Percentiles rank a stretch among this genome's conserved stretches.
phyloP scores from a whole-genome alignment of 2,329 filamentous ascomycete genomes.

The Cercospora beticola region DNA sequence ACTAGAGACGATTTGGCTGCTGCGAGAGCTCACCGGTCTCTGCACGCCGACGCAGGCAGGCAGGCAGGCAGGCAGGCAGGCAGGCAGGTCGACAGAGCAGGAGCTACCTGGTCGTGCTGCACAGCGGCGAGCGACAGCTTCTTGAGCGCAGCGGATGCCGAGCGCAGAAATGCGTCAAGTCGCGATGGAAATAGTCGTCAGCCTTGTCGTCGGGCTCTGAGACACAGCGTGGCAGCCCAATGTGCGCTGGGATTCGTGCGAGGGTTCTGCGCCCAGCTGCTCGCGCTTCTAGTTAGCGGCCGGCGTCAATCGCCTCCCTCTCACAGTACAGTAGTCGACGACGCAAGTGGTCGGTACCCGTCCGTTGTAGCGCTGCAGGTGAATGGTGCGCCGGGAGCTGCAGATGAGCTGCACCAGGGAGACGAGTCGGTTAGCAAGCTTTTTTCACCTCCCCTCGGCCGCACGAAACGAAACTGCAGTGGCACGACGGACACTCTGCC shows the following conservation, averaged over 20 bases:
- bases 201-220: conserved; percentile 14
- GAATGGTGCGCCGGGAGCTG: conserved; percentile 8
- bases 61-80: conserved; percentile 14
- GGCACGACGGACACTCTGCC: neutral
- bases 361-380: conserved; percentile 8
- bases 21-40: conserved; percentile 18
- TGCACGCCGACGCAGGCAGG: conserved; percentile 10
- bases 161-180: neutral
- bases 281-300: neutral
- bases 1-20: conserved; percentile 7
- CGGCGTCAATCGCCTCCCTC: conserved; percentile 5
- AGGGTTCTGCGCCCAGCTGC: neutral
- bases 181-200: neutral
- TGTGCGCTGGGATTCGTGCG: neutral
- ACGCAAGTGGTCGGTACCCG: neutral
- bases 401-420: neutral
- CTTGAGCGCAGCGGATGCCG: conserved; percentile 6
- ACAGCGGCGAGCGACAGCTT: conserved; percentile 17
- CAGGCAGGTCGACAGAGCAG: conserved; percentile 4
- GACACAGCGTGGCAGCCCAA: conserved; percentile 11
- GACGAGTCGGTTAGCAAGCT: conserved; percentile 13
- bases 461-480: neutral
- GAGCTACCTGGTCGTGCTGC: conserved; percentile 1
- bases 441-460: conserved; percentile 2
- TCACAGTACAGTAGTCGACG: neutral